Evolutionary conservation across 495 filamentous ascomycete genomes (phyloP).

Genomic region (Podospora comata): DNA sequence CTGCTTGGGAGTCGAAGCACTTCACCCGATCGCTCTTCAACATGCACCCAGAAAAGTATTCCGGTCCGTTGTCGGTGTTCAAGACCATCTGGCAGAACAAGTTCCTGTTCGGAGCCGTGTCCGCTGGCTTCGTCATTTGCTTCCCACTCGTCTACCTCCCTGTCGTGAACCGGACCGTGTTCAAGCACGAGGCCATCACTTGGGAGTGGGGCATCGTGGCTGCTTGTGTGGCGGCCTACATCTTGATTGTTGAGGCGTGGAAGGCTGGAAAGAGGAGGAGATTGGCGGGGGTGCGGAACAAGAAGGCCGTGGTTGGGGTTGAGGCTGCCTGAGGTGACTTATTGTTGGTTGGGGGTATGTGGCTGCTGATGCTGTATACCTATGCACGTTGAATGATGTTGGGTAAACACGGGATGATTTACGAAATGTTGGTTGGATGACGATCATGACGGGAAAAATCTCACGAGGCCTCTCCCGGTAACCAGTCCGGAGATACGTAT

Average conservation of each 20-base stretch:
- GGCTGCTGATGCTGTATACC: neutral
- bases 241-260: constrained; percentile 62
- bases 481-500: neutral
- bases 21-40: constrained; percentile 66
- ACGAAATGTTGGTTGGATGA: neutral
- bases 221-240: constrained; percentile 57
- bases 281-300: neutral
- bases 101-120: constrained; percentile 70
- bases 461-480: neutral
- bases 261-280: constrained; percentile 57
- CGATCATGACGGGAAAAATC: neutral
- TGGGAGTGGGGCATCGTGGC: constrained; percentile 70
- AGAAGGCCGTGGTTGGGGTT: neutral
- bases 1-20: constrained; percentile 72
- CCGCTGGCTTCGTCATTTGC: constrained; percentile 63
- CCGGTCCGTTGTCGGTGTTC: constrained; percentile 51
- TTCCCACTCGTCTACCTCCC: constrained; percentile 75
- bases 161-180: constrained; percentile 61
- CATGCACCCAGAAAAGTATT: constrained; percentile 62
- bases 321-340: neutral
- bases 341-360: neutral
- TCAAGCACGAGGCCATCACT: constrained; percentile 67
- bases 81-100: constrained; percentile 64
- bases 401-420: neutral
- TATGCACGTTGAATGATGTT: neutral